phyloP scores from a whole-genome alignment of 805 yeast species.

The Phaffomyces thermotolerans region DNA sequence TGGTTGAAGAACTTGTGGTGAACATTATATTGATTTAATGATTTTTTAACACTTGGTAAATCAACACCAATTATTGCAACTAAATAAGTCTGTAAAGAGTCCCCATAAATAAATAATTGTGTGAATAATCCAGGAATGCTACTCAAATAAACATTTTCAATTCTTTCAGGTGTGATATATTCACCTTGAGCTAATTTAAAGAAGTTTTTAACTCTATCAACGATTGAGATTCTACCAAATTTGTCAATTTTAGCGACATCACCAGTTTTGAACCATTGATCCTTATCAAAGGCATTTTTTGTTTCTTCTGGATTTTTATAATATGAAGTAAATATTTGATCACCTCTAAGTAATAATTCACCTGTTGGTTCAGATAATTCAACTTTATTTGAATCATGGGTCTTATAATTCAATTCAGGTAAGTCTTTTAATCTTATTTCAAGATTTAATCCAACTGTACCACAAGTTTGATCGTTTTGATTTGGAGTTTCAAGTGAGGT shows the following conservation, averaged over 20 bases:
- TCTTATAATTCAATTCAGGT: conserved; percentile 36
- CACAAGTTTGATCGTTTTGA: conserved; percentile 17
- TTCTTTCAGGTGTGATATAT: conserved; percentile 61
- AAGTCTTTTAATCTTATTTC: conserved; percentile 43
- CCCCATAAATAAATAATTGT: conserved; percentile 52
- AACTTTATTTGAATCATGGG: conserved; percentile 15
- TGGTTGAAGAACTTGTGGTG: not conserved
- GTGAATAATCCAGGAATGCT: conserved; percentile 31
- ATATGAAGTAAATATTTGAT: conserved; percentile 46
- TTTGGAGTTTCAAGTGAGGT: conserved; percentile 24
- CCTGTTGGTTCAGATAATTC: conserved; percentile 30
- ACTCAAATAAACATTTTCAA: conserved; percentile 49
- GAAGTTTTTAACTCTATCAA: conserved; percentile 51
- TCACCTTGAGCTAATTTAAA: conserved; percentile 49
- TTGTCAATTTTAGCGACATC: conserved; percentile 43
- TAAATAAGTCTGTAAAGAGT: conserved; percentile 40
- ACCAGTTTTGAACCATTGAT: conserved; percentile 53
- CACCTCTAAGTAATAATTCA: conserved; percentile 48
- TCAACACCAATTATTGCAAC: conserved; percentile 53
- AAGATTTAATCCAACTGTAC: conserved; percentile 33
- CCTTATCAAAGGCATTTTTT: conserved; percentile 34
- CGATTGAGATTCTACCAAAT: conserved; percentile 41
- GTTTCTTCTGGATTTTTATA: conserved; percentile 44
- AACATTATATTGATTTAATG: conserved; percentile 7
- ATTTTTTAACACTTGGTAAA: conserved; percentile 22